Conservation (phyloP, 345 rosid genomes). For the Camelina hispida region DNA sequence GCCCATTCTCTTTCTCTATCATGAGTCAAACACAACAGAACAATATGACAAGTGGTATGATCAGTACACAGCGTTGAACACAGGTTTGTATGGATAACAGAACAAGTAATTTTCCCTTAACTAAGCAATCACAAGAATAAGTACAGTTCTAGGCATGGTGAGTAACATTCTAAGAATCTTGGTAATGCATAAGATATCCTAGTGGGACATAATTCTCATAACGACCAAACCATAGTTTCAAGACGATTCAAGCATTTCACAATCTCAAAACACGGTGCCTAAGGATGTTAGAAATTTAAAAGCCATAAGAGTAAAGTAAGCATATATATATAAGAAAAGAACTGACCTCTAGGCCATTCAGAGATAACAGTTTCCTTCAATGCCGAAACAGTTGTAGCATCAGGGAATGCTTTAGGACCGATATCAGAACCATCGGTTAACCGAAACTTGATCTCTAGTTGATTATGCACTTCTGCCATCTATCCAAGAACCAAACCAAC, state of each 20-base stretch:
- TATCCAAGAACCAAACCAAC: conserved; percentile 30
- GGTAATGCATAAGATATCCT: neutral
- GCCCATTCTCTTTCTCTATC: conserved; percentile 86
- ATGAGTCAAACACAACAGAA: conserved; percentile 27
- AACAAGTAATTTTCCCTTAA: neutral
- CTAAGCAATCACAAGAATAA: neutral
- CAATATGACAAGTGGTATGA: conserved; percentile 8
- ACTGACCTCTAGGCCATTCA: conserved; percentile 95
- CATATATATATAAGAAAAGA: neutral
- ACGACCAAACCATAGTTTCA: conserved; percentile 6
- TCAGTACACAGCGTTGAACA: conserved; percentile 9
- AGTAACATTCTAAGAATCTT: neutral
- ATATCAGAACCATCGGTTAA: conserved; percentile 92
- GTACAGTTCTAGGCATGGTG: neutral
- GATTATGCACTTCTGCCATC: conserved; percentile 85
- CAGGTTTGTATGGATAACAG: neutral
- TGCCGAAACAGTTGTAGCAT: conserved; percentile 81
- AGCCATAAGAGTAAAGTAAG: conserved; percentile 5
- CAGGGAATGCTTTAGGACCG: conserved; percentile 86
- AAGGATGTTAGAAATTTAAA: neutral
- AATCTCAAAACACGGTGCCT: neutral
- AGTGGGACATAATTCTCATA: conserved; percentile 10
- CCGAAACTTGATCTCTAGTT: conserved; percentile 91
- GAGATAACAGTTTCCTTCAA: conserved; percentile 93
- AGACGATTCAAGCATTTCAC: conserved; percentile 10